Percentiles rank a stretch among this genome's conserved stretches.
Evolutionary conservation across 2,329 filamentous ascomycete species (phyloP).

Genomic region (Aspergillus chevalieri): DNA sequence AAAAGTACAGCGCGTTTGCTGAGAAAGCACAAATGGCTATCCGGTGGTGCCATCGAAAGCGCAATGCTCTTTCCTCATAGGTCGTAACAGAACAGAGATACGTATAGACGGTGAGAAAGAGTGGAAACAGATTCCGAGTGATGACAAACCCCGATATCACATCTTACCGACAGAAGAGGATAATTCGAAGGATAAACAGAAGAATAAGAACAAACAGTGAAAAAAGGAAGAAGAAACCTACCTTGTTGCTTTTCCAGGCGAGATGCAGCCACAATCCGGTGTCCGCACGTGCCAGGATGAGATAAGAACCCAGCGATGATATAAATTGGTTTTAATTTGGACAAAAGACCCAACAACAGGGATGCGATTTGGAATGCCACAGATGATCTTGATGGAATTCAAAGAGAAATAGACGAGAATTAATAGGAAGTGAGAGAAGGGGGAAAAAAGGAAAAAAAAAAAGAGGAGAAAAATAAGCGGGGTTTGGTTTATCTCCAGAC

Average conservation of each 20-base stretch:
- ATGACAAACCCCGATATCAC: too few relatives aligned
- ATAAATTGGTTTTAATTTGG: not conserved
- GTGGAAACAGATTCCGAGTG: too few relatives aligned
- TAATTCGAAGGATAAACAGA: not conserved
- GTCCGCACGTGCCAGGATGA: too few relatives aligned
- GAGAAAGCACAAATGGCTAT: too few relatives aligned
- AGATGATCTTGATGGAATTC: too few relatives aligned
- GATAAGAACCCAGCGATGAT: too few relatives aligned
- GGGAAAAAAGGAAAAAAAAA: constrained; percentile 1
- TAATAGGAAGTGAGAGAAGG: not conserved
- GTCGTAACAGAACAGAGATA: too few relatives aligned
- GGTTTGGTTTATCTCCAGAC: not conserved
- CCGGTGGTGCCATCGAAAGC: too few relatives aligned
- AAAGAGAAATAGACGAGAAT: not conserved
- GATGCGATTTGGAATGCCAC: too few relatives aligned
- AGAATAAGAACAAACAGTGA: not conserved
- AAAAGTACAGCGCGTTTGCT: too few relatives aligned
- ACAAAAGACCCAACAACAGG: not conserved
- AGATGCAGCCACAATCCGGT: not conserved
- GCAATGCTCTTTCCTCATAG: too few relatives aligned
- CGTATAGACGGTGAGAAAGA: too few relatives aligned
- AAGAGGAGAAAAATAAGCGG: not conserved
- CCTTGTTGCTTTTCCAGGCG: not conserved
- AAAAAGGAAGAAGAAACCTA: not conserved
- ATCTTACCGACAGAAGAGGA: not conserved